These are phyloP conservation scores for Pyricularia pennisetigena DNA, from an alignment of 2,329 filamentous ascomycete genomes.

Conservation along the genomic window DNA sequence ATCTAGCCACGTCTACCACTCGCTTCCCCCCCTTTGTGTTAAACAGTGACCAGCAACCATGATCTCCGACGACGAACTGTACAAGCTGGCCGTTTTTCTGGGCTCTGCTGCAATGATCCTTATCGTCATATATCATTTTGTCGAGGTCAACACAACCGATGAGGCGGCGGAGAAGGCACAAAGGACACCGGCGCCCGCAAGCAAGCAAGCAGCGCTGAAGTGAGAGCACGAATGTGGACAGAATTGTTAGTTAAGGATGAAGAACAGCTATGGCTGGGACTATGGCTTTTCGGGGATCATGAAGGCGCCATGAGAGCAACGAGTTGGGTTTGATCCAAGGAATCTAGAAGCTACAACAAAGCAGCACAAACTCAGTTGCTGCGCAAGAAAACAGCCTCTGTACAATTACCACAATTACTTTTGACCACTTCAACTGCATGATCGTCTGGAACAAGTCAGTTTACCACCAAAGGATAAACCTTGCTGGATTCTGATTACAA, in stretches of 20 bases:
- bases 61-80: slow-evolving; percentile 91
- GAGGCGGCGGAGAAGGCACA: slow-evolving; percentile 6
- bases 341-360: neutral
- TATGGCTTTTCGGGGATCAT: neutral
- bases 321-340: neutral
- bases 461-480: neutral
- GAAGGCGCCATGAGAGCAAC: neutral
- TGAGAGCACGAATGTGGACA: neutral
- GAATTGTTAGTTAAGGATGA: neutral
- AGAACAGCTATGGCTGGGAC: neutral
- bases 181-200: neutral
- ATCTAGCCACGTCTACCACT: neutral
- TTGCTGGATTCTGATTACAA: neutral
- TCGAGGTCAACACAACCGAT: slow-evolving; percentile 75
- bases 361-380: neutral
- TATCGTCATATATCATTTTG: slow-evolving; percentile 91
- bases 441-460: neutral
- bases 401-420: neutral
- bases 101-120: slow-evolving; percentile 83
- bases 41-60: slow-evolving; percentile 37
- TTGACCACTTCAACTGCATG: neutral
- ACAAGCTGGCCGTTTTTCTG: slow-evolving; percentile 85
- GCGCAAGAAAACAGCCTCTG: neutral
- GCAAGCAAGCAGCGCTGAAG: neutral
- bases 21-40: neutral